Evolutionary conservation across 2,329 filamentous ascomycete genomes (phyloP), one percentile per base, ranked within the genome.

Genomic region (Lasiodiplodia sp.): DNA sequence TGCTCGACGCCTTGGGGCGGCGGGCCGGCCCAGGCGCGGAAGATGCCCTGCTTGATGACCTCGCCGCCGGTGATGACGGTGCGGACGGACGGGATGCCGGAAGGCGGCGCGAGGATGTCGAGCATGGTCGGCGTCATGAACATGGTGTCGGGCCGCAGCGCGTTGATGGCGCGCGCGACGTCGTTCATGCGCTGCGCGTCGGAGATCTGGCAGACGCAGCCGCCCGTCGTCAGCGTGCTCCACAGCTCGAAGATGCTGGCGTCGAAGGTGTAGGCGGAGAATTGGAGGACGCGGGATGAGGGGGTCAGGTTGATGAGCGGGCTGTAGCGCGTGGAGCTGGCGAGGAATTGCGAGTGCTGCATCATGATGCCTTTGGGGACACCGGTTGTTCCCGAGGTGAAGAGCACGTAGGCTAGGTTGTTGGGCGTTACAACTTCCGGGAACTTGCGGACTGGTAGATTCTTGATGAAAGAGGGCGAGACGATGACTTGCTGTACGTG

Each of bases 121-220:
- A 86, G 84, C 23, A 91, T 81, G 0, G 86, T 82, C 2, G 88
- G 86, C 0, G 88, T 89, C 73, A 88, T 82, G 71, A 85, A 82
- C 1, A 83, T 84, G 80, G 83, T 85, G 62, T 84, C 88, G 37
- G 85, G 86, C 11, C 82, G 75, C 81, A 88, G 85, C 0, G 82
- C 77, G 11, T 80, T 78, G 55, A 90, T 85, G 0, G 82, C 84
- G 34, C 81, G 82, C 56, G 6, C 80, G 78, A 62, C 84, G 68
- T 89, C 84, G 64, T 84, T 82, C 52, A 85, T 75, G 11, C 86
- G 81, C 52, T 89, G 86, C 1, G 82, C 76, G 0, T 86, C 80
- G 0, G 84, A 85, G 0, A 88, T 87, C 0, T 89, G 81, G 69
- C 88, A 90, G 3, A 90, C 80, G 67, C 86, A 89, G 0, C 86